Evolutionary conservation across 495 filamentous ascomycete genomes (phyloP).

Genomic region (Pseudevernia furfuracea): DNA sequence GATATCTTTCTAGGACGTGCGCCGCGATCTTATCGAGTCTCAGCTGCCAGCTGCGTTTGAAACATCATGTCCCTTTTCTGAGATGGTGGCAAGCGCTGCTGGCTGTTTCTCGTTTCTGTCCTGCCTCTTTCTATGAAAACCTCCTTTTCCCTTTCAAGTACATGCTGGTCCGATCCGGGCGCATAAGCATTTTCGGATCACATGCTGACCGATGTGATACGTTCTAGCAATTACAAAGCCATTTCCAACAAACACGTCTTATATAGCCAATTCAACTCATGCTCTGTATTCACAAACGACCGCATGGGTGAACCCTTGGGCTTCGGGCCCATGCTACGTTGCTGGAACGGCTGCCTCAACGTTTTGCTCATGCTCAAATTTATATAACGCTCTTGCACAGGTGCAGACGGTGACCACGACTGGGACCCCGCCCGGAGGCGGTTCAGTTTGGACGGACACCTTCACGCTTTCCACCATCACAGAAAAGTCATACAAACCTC

Average conservation of each 20-base stretch:
- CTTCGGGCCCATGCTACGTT: background rate
- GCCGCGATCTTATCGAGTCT: background rate
- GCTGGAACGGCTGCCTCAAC: background rate
- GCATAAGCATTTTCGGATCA: background rate
- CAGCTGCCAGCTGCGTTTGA: background rate
- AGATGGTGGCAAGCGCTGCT: no score
- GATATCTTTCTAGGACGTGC: background rate
- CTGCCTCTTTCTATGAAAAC: background rate
- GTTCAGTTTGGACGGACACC: background rate
- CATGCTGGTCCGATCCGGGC: background rate
- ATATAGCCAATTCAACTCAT: background rate
- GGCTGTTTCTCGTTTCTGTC: background rate
- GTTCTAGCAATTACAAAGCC: background rate
- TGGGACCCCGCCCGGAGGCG: background rate
- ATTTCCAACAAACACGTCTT: background rate
- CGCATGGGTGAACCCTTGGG: background rate
- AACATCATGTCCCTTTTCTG: background rate
- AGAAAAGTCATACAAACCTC: background rate
- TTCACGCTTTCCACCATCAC: background rate
- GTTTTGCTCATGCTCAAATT: background rate
- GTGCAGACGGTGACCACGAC: background rate
- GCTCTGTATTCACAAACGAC: background rate
- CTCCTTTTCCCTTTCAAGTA: background rate
- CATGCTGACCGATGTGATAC: background rate
- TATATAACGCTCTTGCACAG: background rate